Evolutionary conservation across 2,329 filamentous ascomycete species (phyloP).

Genomic region (Diaporthe batatas): DNA sequence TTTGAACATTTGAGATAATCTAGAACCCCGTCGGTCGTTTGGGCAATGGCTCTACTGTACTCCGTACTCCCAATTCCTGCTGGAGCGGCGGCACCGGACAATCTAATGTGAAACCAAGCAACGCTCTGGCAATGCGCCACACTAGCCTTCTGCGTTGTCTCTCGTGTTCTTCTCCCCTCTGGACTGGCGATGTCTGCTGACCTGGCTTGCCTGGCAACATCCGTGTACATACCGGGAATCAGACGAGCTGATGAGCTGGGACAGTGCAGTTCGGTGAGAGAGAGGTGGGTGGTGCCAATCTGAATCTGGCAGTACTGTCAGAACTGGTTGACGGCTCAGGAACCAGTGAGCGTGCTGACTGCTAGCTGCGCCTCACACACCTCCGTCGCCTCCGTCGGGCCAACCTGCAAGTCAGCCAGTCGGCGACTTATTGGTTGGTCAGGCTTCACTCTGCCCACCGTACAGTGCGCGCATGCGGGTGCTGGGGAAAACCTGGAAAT

Average conservation of each 20-base stretch:
- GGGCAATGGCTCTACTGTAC: constrained; percentile 15
- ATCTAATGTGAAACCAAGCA: no score
- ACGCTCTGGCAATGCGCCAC: constrained; percentile 11
- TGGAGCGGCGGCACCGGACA: no score
- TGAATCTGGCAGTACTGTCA: background rate
- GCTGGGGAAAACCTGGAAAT: constrained; percentile 18
- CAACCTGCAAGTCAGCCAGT: constrained; percentile 25
- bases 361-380: constrained; percentile 29
- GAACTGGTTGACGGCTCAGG: background rate
- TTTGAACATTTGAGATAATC: no score
- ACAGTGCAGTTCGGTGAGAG: constrained; percentile 10
- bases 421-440: background rate
- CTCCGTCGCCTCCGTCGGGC: constrained; percentile 20
- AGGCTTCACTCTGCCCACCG: background rate
- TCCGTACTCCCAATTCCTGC: no score
- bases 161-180: background rate
- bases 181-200: background rate
- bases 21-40: constrained; percentile 7
- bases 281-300: constrained; percentile 23
- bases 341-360: constrained; percentile 25
- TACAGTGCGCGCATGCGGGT: constrained; percentile 2
- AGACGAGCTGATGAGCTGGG: constrained; percentile 19
- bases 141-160: background rate
- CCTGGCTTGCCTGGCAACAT: constrained; percentile 4
- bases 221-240: background rate